Conservation (phyloP, 177 flowering plant genomes). For the Vitis hybrid region DNA sequence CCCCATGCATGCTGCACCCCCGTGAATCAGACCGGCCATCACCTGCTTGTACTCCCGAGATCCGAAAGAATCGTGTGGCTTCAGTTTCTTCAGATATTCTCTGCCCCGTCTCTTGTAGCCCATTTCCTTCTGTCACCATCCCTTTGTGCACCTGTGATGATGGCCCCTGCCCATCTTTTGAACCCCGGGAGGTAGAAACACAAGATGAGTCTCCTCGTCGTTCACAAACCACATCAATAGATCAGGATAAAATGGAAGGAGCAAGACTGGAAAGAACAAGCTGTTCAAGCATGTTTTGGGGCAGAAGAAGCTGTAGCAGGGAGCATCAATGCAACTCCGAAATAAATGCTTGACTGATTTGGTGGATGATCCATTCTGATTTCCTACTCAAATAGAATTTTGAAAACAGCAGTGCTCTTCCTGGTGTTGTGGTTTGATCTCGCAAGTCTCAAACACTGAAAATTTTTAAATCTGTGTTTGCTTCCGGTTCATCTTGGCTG, state of each 20-base stretch:
- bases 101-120: slow-evolving; percentile 90
- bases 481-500: slow-evolving; percentile 13
- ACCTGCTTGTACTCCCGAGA: slow-evolving; percentile 46
- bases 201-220: slow-evolving; percentile 55
- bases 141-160: slow-evolving; percentile 84
- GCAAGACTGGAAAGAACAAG: slow-evolving; percentile 68
- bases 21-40: slow-evolving; percentile 45
- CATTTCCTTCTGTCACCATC: slow-evolving; percentile 77
- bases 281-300: slow-evolving; percentile 92
- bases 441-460: slow-evolving; percentile 4
- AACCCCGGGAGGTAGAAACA: slow-evolving; percentile 46
- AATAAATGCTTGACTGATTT: slow-evolving; percentile 55
- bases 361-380: neutral
- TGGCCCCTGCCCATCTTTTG: slow-evolving; percentile 71
- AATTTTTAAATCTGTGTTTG: slow-evolving; percentile 9
- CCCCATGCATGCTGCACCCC: slow-evolving; percentile 89
- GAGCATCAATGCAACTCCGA: slow-evolving; percentile 95
- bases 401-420: neutral
- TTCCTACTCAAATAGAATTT: neutral
- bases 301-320: slow-evolving; percentile 93
- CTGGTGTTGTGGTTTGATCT: neutral
- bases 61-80: slow-evolving; percentile 68
- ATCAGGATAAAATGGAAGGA: slow-evolving; percentile 59
- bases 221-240: slow-evolving; percentile 38
- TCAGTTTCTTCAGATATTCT: slow-evolving; percentile 84